Evolutionary conservation across 345 rosid genomes (phyloP).

Genomic region (Citrus medica): DNA sequence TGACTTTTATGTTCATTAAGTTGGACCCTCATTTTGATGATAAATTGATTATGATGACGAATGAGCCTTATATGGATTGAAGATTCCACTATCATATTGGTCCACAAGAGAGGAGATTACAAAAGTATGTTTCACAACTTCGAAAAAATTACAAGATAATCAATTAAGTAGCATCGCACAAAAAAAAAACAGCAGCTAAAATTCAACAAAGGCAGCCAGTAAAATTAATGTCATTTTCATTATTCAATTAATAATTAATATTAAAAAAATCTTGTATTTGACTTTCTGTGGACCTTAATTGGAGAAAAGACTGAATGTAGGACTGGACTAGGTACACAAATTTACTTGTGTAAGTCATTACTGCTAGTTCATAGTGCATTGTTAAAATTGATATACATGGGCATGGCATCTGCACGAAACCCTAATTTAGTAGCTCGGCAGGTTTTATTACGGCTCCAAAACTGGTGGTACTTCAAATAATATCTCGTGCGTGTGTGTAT

Average conservation of each 20-base stretch:
- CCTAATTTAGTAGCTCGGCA: background rate
- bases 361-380: background rate
- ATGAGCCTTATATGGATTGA: background rate
- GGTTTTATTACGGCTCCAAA: background rate
- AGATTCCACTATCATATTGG: background rate
- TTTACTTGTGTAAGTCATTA: background rate
- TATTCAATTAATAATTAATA: background rate
- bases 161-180: too few species aligned
- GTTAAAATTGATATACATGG: background rate
- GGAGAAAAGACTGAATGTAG: background rate
- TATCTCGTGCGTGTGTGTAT: too few species aligned
- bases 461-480: background rate
- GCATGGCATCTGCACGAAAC: background rate
- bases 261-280: background rate
- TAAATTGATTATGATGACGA: background rate
- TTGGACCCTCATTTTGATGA: background rate
- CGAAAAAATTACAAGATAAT: background rate
- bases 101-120: background rate
- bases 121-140: background rate
- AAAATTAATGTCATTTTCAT: background rate
- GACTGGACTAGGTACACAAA: background rate
- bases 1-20: conserved; percentile 7
- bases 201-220: background rate
- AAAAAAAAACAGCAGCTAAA: background rate
- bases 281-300: background rate